Conservation (phyloP, 129 eudicot genomes). For the Saussurea involucrata region DNA sequence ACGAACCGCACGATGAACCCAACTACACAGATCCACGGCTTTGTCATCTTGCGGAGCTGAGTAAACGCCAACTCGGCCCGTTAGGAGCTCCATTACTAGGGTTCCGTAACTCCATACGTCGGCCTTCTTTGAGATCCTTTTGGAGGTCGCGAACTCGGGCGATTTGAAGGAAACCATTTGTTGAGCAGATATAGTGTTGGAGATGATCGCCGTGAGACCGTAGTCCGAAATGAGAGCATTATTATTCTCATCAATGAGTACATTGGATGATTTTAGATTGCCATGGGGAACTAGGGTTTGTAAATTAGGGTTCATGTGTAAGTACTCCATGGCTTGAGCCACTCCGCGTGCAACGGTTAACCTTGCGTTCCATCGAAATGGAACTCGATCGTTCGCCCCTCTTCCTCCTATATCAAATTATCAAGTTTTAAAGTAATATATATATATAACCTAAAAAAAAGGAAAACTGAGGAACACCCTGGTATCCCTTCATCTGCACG, state of each 20-base stretch:
- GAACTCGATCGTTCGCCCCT: conserved; percentile 54
- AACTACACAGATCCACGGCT: conserved; percentile 62
- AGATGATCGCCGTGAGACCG: conserved; percentile 54
- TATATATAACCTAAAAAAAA: no score
- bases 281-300: conserved; percentile 56
- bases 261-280: conserved; percentile 61
- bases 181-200: conserved; percentile 47
- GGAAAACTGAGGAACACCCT: no score
- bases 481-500: no score
- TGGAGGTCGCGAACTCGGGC: conserved; percentile 51
- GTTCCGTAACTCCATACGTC: conserved; percentile 72
- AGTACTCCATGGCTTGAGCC: conserved; percentile 58
- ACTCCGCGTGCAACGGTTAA: conserved; percentile 56
- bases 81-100: conserved; percentile 61
- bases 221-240: conserved; percentile 53
- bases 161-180: conserved; percentile 59
- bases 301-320: conserved; percentile 45
- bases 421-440: neutral
- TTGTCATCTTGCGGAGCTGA: conserved; percentile 49
- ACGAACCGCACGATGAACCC: conserved; percentile 83
- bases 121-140: conserved; percentile 53
- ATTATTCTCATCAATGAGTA: conserved; percentile 60
- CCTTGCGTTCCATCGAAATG: conserved; percentile 64
- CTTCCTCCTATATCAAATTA: conserved; percentile 43
- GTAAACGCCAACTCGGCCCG: conserved; percentile 40